Percentiles rank a stretch among this genome's conserved stretches.
Evolutionary conservation across 106 monocot species (phyloP).

Genomic region (Ottelia alismoides): DNA sequence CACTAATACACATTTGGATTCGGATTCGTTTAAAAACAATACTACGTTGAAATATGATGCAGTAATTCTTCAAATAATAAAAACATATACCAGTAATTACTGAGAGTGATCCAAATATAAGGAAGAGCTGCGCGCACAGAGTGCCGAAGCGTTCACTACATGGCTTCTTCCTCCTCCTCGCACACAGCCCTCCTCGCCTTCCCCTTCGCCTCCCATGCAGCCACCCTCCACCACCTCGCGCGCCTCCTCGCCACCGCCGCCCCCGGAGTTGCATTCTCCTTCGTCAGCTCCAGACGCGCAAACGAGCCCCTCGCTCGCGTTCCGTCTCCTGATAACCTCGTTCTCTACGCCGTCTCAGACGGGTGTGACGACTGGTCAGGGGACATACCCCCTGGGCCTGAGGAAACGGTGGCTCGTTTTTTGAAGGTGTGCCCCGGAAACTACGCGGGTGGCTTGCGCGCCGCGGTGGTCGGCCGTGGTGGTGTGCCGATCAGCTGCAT

Average conservation of each 20-base stretch:
- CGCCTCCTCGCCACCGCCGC: slow-evolving; percentile 19
- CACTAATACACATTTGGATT: too few relatives aligned
- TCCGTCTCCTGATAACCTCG: slow-evolving; percentile 10
- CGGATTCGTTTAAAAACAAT: too few relatives aligned
- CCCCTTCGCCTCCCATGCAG: slow-evolving; percentile 34
- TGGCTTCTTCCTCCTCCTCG: not conserved
- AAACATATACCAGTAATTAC: too few relatives aligned
- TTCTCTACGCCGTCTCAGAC: slow-evolving; percentile 8
- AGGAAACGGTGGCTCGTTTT: slow-evolving; percentile 12
- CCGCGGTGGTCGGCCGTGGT: not conserved
- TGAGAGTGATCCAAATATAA: too few relatives aligned
- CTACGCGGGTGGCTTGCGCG: slow-evolving; percentile 8
- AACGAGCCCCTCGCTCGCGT: not conserved
- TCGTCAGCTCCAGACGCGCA: slow-evolving; percentile 20
- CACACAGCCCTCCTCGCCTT: slow-evolving; percentile 40
- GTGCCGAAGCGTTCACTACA: too few relatives aligned
- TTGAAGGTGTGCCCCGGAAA: slow-evolving; percentile 6
- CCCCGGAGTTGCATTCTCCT: slow-evolving; percentile 25
- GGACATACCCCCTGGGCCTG: not conserved
- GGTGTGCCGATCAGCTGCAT: slow-evolving; percentile 11
- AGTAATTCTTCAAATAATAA: too few relatives aligned
- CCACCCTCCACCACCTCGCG: slow-evolving; percentile 21
- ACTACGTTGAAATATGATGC: too few relatives aligned
- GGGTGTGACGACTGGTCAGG: not conserved
- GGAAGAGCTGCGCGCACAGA: too few relatives aligned